These are phyloP conservation scores for Halenospora varia DNA, from an alignment of 495 filamentous ascomycete genomes.

Conservation along the genomic window DNA sequence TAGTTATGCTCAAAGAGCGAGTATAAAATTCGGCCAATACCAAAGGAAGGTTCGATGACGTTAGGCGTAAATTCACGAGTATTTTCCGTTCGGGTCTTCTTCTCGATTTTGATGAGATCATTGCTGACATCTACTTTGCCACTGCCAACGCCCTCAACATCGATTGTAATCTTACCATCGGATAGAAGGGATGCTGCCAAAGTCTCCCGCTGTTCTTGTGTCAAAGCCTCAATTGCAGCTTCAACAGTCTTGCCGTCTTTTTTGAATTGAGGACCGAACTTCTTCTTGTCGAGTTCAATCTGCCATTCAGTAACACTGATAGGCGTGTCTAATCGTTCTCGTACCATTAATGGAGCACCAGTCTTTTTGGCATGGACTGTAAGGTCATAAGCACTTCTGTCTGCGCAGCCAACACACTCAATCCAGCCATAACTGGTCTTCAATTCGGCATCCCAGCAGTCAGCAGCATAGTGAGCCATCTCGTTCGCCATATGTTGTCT, in stretches of 20 bases:
- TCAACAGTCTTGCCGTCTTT: slow-evolving; percentile 59
- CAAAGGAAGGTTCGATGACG: slow-evolving; percentile 70
- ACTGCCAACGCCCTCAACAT: slow-evolving; percentile 47
- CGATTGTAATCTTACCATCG: slow-evolving; percentile 51
- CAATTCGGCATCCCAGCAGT: slow-evolving; percentile 70
- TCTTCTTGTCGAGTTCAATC: slow-evolving; percentile 58
- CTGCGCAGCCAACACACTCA: slow-evolving; percentile 68
- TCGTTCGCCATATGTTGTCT: slow-evolving; percentile 70
- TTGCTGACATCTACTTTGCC: slow-evolving; percentile 55
- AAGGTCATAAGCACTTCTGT: slow-evolving; percentile 64
- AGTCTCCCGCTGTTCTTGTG: slow-evolving; percentile 51
- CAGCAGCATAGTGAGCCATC: slow-evolving; percentile 68
- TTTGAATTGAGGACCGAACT: slow-evolving; percentile 61
- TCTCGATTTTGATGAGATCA: slow-evolving; percentile 53
- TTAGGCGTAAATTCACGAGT: slow-evolving; percentile 62
- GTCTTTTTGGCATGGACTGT: slow-evolving; percentile 61
- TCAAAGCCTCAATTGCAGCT: slow-evolving; percentile 49
- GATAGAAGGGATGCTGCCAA: slow-evolving; percentile 44
- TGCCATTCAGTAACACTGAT: slow-evolving; percentile 56
- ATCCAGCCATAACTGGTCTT: slow-evolving; percentile 66
- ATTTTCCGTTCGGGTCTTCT: slow-evolving; percentile 48
- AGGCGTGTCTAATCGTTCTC: slow-evolving; percentile 52
- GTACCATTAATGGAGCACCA: slow-evolving; percentile 53
- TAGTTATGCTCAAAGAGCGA: slow-evolving; percentile 59
- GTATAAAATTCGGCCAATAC: slow-evolving; percentile 66